These are phyloP conservation scores for Hypoxylon cercidicola DNA, from an alignment of 495 filamentous ascomycete genomes.

Conservation along the genomic window DNA sequence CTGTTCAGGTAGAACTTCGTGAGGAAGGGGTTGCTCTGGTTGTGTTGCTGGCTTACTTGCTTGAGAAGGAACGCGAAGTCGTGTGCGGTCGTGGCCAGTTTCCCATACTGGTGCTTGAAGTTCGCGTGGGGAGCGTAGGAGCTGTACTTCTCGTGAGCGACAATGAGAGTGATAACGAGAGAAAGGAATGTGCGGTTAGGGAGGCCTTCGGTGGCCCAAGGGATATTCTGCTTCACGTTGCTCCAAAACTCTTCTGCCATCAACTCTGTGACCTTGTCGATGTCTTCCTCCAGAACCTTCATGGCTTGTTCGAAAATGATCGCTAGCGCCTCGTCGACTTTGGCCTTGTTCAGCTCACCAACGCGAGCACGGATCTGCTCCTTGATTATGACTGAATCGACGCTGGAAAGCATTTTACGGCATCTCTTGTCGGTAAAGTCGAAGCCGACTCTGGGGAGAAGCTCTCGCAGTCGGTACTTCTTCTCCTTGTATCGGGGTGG, in stretches of 20 bases:
- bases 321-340: slow-evolving; percentile 2
- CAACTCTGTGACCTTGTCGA: slow-evolving; percentile 3
- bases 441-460: slow-evolving; percentile 5
- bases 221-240: slow-evolving; percentile 1
- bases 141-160: slow-evolving; percentile 2
- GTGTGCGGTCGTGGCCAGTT: slow-evolving; percentile 2
- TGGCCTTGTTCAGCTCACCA: slow-evolving; percentile 1
- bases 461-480: slow-evolving; percentile 5
- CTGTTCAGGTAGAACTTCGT: background rate
- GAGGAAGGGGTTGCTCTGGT: background rate
- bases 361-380: slow-evolving; percentile 4
- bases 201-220: slow-evolving; percentile 1
- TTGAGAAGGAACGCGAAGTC: background rate
- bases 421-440: slow-evolving; percentile 8
- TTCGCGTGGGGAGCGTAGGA: background rate
- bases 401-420: slow-evolving; percentile 1
- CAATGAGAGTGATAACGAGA: background rate
- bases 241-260: slow-evolving; percentile 4
- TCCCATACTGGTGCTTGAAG: slow-evolving; percentile 11
- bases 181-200: background rate
- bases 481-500: background rate
- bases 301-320: background rate
- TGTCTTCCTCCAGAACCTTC: background rate
- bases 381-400: slow-evolving; percentile 6
- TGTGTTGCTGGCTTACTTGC: background rate